These are phyloP conservation scores for Verticillium nonalfalfae DNA, from an alignment of 2,329 filamentous ascomycete genomes.

Conservation along the genomic window DNA sequence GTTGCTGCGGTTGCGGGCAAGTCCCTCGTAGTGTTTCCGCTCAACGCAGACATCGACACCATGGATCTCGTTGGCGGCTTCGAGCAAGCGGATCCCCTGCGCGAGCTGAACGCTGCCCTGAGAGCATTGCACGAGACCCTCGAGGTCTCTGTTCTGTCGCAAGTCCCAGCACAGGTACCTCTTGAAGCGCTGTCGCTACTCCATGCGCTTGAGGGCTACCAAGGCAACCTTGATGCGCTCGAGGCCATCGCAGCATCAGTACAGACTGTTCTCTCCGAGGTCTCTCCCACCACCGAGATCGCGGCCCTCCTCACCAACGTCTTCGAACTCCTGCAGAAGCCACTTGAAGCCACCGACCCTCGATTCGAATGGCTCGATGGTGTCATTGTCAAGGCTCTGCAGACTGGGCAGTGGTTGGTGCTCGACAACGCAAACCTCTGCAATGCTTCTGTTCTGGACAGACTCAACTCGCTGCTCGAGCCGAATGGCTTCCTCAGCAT, in stretches of 20 bases:
- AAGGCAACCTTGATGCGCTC: constrained; percentile 31
- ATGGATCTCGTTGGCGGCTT: constrained; percentile 97
- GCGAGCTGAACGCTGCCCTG: constrained; percentile 57
- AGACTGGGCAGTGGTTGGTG: constrained; percentile 85
- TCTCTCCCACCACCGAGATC: constrained; percentile 38
- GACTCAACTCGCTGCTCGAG: constrained; percentile 90
- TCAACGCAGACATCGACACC: constrained; percentile 93
- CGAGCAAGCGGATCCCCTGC: constrained; percentile 81
- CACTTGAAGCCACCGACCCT: constrained; percentile 59
- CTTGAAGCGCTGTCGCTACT: constrained; percentile 42
- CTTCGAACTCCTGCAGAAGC: constrained; percentile 41
- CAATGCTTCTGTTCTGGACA: constrained; percentile 87
- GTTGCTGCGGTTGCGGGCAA: constrained; percentile 76
- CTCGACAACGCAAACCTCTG: constrained; percentile 97
- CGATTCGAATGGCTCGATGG: constrained; percentile 97
- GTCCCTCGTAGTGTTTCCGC: constrained; percentile 71
- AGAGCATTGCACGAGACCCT: constrained; percentile 44
- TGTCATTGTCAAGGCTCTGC: constrained; percentile 78
- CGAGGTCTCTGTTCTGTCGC: constrained; percentile 40
- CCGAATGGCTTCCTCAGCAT: constrained; percentile 82
- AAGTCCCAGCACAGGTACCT: constrained; percentile 40
- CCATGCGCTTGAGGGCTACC: constrained; percentile 37
- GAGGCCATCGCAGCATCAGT: constrained; percentile 29
- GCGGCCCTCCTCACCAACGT: constrained; percentile 40
- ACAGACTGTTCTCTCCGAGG: constrained; percentile 29